A percentile compares a stretch with the other conserved stretches of the same genome.
Conservation (phyloP, 2,329 filamentous ascomycete genomes). For the Clonostachys solani region DNA sequence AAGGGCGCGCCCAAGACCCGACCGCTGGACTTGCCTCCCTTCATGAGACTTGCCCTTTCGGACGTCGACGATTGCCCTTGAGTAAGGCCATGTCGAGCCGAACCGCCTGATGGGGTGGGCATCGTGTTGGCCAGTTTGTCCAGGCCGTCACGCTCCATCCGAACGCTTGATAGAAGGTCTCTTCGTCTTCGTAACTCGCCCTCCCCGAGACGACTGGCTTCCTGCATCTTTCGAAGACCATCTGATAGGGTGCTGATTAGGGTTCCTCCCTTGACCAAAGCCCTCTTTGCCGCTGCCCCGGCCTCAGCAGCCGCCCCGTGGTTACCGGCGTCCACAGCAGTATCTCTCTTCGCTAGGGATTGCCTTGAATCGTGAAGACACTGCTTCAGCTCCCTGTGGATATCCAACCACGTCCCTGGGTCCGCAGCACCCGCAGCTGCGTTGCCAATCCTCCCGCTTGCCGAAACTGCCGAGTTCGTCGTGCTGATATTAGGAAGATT, state of each 20-base stretch:
- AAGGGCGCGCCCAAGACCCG: slow-evolving; percentile 69
- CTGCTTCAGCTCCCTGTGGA: slow-evolving; percentile 69
- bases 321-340: slow-evolving; percentile 29
- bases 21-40: slow-evolving; percentile 36
- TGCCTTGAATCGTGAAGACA: slow-evolving; percentile 61
- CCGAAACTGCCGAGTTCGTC: slow-evolving; percentile 41
- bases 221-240: slow-evolving; percentile 55
- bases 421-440: slow-evolving; percentile 41
- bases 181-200: slow-evolving; percentile 69
- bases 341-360: slow-evolving; percentile 64
- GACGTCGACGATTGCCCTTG: slow-evolving; percentile 39
- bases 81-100: slow-evolving; percentile 17
- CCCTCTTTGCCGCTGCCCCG: slow-evolving; percentile 69
- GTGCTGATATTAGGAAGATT: slow-evolving; percentile 57
- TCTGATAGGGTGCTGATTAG: slow-evolving; percentile 61
- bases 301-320: slow-evolving; percentile 51
- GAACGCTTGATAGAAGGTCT: slow-evolving; percentile 65
- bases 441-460: slow-evolving; percentile 35
- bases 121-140: slow-evolving; percentile 65
- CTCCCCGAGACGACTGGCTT: slow-evolving; percentile 56
- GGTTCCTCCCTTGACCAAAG: slow-evolving; percentile 63
- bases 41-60: slow-evolving; percentile 46
- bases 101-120: slow-evolving; percentile 18
- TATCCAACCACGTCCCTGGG: slow-evolving; percentile 70
- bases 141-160: slow-evolving; percentile 71